phyloP scores from a whole-genome alignment of 2,329 filamentous ascomycete genomes.

The Aspergillus sp. region DNA sequence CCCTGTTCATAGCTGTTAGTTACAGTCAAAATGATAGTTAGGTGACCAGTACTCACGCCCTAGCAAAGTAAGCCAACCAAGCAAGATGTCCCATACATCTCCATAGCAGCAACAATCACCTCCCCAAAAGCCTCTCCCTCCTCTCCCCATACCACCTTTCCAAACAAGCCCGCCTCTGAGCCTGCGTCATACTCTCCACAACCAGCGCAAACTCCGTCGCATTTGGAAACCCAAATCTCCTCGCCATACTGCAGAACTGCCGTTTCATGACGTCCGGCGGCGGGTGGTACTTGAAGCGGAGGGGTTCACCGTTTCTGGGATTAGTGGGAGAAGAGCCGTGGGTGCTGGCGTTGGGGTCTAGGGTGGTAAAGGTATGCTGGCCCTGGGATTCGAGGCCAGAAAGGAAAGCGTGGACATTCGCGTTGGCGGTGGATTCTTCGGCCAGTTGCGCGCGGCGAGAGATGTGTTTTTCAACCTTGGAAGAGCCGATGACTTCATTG shows the following conservation, averaged over 20 bases:
- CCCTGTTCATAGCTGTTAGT: neutral
- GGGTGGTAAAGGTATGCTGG: slow-evolving; percentile 1
- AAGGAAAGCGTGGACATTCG: slow-evolving; percentile 30
- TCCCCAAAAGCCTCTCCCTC: slow-evolving; percentile 39
- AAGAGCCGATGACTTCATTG: slow-evolving; percentile 85
- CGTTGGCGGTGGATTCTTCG: slow-evolving; percentile 18
- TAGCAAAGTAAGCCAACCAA: neutral
- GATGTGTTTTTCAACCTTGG: slow-evolving; percentile 81
- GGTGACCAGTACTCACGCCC: too few relatives aligned
- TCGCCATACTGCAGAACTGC: slow-evolving; percentile 89
- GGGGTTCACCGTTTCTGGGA: slow-evolving; percentile 34
- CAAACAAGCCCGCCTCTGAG: slow-evolving; percentile 68
- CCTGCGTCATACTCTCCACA: slow-evolving; percentile 85
- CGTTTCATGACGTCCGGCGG: slow-evolving; percentile 65
- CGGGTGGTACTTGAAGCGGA: slow-evolving; percentile 62
- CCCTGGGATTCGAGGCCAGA: slow-evolving; percentile 13
- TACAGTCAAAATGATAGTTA: too few relatives aligned
- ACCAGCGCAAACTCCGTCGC: slow-evolving; percentile 80
- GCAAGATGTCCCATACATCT: neutral
- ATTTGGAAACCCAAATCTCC: slow-evolving; percentile 66
- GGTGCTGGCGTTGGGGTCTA: slow-evolving; percentile 5
- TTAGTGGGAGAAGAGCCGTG: neutral
- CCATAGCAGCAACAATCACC: too few relatives aligned
- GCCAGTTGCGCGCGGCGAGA: slow-evolving; percentile 63
- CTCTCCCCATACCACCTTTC: slow-evolving; percentile 72